Evolutionary conservation across 2,329 filamentous ascomycete genomes (phyloP).

Genomic region (Penicillium sclerotiorum): DNA sequence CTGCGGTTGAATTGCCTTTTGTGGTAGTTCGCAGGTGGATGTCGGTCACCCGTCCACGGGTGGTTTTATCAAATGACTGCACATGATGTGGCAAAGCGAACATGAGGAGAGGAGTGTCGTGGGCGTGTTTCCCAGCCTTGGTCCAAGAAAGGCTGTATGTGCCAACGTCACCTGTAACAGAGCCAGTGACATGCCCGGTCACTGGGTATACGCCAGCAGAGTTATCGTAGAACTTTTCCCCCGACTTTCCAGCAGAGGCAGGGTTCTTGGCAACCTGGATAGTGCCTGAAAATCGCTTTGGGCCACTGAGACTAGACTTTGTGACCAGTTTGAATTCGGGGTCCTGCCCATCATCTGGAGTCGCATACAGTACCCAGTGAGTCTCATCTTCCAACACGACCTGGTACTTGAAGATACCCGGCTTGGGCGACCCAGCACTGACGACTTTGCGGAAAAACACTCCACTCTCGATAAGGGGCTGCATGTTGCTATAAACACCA

Average conservation of each 20-base stretch:
- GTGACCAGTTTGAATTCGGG: slow-evolving; percentile 70
- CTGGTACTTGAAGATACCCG: slow-evolving; percentile 74
- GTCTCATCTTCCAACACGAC: slow-evolving; percentile 71
- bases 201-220: slow-evolving; percentile 75
- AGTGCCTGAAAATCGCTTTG: slow-evolving; percentile 70
- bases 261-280: slow-evolving; percentile 85
- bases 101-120: slow-evolving; percentile 68
- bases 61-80: slow-evolving; percentile 67
- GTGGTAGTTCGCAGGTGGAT: slow-evolving; percentile 76
- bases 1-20: slow-evolving; percentile 76
- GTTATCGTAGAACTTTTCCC: slow-evolving; percentile 72
- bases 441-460: slow-evolving; percentile 72
- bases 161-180: slow-evolving; percentile 58
- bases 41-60: slow-evolving; percentile 52
- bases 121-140: slow-evolving; percentile 66
- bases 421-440: slow-evolving; percentile 56
- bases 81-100: slow-evolving; percentile 87
- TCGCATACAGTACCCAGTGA: slow-evolving; percentile 79
- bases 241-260: slow-evolving; percentile 54
- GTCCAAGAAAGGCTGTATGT: slow-evolving; percentile 73
- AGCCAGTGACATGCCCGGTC: slow-evolving; percentile 65
- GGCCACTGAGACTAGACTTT: slow-evolving; percentile 66
- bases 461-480: slow-evolving; percentile 72
- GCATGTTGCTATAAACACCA: slow-evolving; percentile 69
- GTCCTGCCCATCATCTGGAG: slow-evolving; percentile 58